Evolutionary conservation across 352 stramenopile genomes (phyloP), one percentile per base, ranked within the genome.

Genomic region (Peronospora destructor): DNA sequence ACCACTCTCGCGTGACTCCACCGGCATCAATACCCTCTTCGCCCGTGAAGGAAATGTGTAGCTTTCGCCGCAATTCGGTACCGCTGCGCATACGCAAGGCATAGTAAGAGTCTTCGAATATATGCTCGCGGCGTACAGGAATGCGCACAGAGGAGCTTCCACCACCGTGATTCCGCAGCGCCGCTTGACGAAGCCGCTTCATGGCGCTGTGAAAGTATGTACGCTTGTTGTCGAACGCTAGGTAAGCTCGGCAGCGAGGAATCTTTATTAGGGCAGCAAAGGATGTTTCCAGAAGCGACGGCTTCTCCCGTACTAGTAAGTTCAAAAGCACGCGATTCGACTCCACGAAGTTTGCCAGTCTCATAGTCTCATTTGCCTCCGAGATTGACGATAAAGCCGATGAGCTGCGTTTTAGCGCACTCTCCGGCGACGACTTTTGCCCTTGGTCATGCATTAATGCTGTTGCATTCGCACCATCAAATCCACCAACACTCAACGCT

Each of bases 151-250:
- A 89, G n/a, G 62, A 94, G 58, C 49, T 98, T n/a, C 91, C 91
- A 41, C 95, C 80, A 16, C 91, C 88, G 35, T 95, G 89, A 44
- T 91, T 91, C 19, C 80, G 71, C 45, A 91, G 52, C 28, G 85
- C 78, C 8, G 66, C 59, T 48, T 95, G 76, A 13, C 94, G 85
- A 19, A 98, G 68, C 38, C 81, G 84, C 64, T 93, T 93, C 79
- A 95, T 87, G 60, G 96, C 84, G 25, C 77, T 95, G 69, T 97
- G 95, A 69, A 99, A 99, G 76, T 97, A 99, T 29, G 95, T 92
- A 10, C 96, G 81, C 61, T 99, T 99, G 53, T 99, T 98, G 71
- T 99, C 97, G 60, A 99, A 99, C 54, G 98, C 95, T 42, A 99
- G 55, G 42, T 98, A 97, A 21, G 84, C 75, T 26, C 96, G 81